These are phyloP conservation scores for Ascoidea tarda DNA, from an alignment of 805 yeast genomes.

Conservation along the genomic window DNA sequence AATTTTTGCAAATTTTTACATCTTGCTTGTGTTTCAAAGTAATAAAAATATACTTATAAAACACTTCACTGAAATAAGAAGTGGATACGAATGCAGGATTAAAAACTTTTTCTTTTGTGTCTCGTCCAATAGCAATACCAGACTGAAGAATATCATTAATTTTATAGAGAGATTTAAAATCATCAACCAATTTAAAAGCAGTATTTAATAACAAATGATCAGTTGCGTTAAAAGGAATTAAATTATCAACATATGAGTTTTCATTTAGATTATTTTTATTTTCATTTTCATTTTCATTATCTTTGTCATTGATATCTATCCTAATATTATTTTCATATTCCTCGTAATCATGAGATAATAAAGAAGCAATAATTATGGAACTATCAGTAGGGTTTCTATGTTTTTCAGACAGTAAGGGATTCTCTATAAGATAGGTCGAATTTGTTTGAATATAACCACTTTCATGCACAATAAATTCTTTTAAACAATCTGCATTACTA, in stretches of 20 bases:
- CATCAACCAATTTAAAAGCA: constrained; percentile 41
- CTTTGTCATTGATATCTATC: too few species aligned
- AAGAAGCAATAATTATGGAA: constrained; percentile 40
- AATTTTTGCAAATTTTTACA: constrained; percentile 23
- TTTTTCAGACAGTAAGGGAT: constrained; percentile 18
- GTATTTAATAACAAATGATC: constrained; percentile 50
- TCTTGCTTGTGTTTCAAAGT: constrained; percentile 25
- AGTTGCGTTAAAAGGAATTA: constrained; percentile 49
- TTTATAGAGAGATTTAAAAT: constrained; percentile 67
- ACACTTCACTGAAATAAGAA: constrained; percentile 49
- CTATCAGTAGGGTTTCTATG: constrained; percentile 31
- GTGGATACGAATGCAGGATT: constrained; percentile 77
- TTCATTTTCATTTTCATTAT: too few species aligned
- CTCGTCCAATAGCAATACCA: constrained; percentile 56
- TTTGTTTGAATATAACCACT: constrained; percentile 1
- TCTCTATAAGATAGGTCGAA: not conserved
- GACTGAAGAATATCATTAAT: constrained; percentile 37
- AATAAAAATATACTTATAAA: constrained; percentile 40
- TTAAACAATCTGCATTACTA: not conserved
- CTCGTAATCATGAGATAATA: constrained; percentile 29
- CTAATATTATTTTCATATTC: too few species aligned
- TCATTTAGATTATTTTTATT: constrained; percentile 26
- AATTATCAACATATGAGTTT: not conserved
- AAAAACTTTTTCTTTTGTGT: constrained; percentile 52
- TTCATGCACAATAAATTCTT: constrained; percentile 4